Base-by-base conservation (phyloP, 352 stramenopile species). In the Phytophthora lateralis region DNA sequence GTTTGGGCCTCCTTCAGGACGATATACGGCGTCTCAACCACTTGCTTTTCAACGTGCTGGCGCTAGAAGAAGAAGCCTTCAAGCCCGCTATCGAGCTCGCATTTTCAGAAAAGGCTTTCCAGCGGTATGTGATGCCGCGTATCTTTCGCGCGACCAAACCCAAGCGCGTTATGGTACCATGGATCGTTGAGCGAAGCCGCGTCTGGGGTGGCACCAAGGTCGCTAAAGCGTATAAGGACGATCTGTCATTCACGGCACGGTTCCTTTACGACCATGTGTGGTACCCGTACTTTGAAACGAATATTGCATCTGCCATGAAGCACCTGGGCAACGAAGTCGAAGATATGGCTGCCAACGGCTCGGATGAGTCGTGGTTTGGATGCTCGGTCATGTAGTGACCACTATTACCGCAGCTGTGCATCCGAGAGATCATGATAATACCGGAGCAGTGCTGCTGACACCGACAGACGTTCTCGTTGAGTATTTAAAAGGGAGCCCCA, bases 241-340 rank as follows among this genome's bases (percentile, higher is more conserved):
- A 93, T 35, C 71, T 93, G 14, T 76, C 84, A 38, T 90, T 93
- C 49, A 86, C 80, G 0, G 78, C 80, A 8, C 74, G 84, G 39
- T 90, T 93, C 69, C 52, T 93, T 38, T 93, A 93, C 57, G 82
- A 90, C 35, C 84, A 86, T 26, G 78, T 91, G 32, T 93, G 84
- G 84, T 66, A 89, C 39, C 82, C 84, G 2, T 87, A 90, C 60
- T 93, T 87, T 56, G 67, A 79, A 17, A 71, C 69, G 39, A 73
- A 93, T 56, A 77, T 93, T 6, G 78, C 80, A 14, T 80, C 73
- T 11, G 79, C 77, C 20, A 93, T 93, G 84, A 91, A 88, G 50
- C 71, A 83, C 30, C 39, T 93, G 5, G 84, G 80, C 42, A 74
- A 78, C 5, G 72, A 75, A 32, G 54, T 75, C 50, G 63, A 56